These are phyloP conservation scores for Venturia oleaginea DNA, from an alignment of 2,329 filamentous ascomycete species.

Conservation along the genomic window DNA sequence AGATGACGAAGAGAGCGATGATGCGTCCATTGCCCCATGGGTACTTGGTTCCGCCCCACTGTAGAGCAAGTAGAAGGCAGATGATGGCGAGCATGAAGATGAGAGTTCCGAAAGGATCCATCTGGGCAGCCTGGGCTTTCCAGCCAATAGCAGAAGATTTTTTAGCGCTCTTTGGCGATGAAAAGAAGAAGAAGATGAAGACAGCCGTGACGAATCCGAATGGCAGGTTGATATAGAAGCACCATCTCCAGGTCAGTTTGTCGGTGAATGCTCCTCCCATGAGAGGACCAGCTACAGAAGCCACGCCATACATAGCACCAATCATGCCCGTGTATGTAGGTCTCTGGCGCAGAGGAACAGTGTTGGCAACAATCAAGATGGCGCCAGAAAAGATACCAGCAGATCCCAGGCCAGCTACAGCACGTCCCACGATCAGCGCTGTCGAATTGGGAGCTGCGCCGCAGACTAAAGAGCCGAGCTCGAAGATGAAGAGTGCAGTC, in stretches of 20 bases:
- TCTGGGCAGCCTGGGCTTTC: constrained; percentile 33
- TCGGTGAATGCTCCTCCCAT: constrained; percentile 39
- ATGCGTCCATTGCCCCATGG: constrained; percentile 36
- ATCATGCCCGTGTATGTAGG: constrained; percentile 42
- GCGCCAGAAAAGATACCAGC: constrained; percentile 44
- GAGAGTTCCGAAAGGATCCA: constrained; percentile 38
- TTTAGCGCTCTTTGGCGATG: constrained; percentile 25
- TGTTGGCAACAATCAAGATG: constrained; percentile 37
- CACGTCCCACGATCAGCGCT: constrained; percentile 43
- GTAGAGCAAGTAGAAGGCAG: constrained; percentile 40
- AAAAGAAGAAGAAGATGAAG: constrained; percentile 33
- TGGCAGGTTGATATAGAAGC: constrained; percentile 46
- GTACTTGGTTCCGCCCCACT: constrained; percentile 42
- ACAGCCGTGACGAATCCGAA: constrained; percentile 37
- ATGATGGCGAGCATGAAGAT: constrained; percentile 39
- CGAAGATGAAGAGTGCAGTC: constrained; percentile 38
- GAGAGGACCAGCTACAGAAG: constrained; percentile 39
- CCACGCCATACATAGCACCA: constrained; percentile 42
- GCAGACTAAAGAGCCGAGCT: constrained; percentile 43
- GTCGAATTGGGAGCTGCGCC: constrained; percentile 41
- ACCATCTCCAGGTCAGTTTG: constrained; percentile 33
- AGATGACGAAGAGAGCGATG: constrained; percentile 38
- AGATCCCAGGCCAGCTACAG: constrained; percentile 40
- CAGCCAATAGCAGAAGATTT: constrained; percentile 26
- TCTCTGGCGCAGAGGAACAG: constrained; percentile 36